Evolutionary conservation across 306 rosid genomes (phyloP), one percentile per base, ranked within the genome.

Genomic region (Ziziphus jujuba): DNA sequence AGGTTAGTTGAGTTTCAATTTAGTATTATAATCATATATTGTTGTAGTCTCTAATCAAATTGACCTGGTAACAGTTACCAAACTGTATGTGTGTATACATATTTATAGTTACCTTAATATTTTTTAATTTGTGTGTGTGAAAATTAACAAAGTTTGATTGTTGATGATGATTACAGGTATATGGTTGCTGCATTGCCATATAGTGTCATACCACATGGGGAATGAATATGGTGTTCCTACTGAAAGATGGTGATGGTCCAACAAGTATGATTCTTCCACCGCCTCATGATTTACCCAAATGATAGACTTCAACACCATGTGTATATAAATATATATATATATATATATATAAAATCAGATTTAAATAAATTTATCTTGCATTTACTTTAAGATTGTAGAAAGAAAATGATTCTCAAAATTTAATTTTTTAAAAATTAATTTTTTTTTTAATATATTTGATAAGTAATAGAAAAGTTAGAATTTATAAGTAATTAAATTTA

Each of bases 141-240:
- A 28, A 16, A 1, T 49, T 19, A 47, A 19, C 24, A 19, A 50
- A 50, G 21, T 28, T 0, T 10, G 50, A 23, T 10, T 15, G 19
- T 23, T 28, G 20, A 22, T 55, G 66, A 19, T 62, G 3, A 28
- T 51, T 54, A 52, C 66, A 80, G 88, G 89, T 0, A 23, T 78
- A 61, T 84, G 85, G 84, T 66, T 84, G 69, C 52, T 84, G 78
- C 86, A 84, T 51, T 81, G 89, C 33, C 89, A 84, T 53, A 68
- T 81, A 52, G 67, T 58, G 81, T 5, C 89, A 84, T 65, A 36
- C 24, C 44, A 53, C 22, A 15, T 84, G 84, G 86, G 86, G 86
- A 34, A 78, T 81, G 86, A 54, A 16, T 50, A 72, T 75, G 78
- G 86, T 81, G 38, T 73, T 84, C 59, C 50, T 84, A 20, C 82